These are phyloP conservation scores for Penicillium fimorum DNA, from an alignment of 495 filamentous ascomycete genomes.

Conservation along the genomic window DNA sequence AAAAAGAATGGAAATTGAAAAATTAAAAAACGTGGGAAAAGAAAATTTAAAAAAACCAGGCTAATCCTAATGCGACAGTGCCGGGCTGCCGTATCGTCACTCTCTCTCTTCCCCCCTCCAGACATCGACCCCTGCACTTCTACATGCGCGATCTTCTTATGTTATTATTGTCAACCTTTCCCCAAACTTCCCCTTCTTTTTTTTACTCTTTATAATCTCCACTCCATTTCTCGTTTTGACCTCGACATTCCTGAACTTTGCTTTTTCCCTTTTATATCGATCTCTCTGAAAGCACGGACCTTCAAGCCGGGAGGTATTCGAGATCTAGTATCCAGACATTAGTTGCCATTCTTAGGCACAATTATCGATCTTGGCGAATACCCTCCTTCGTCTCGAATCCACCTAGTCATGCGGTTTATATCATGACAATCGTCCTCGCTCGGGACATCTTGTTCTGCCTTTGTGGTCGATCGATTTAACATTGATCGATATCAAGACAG, in stretches of 20 bases:
- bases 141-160: slow-evolving; percentile 13
- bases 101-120: slow-evolving; percentile 13
- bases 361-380: slow-evolving; percentile 30
- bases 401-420: slow-evolving; percentile 42
- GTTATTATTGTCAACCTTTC: slow-evolving; percentile 12
- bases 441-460: slow-evolving; percentile 33
- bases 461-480: slow-evolving; percentile 33
- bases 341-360: slow-evolving; percentile 33
- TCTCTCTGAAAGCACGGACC: slow-evolving; percentile 25
- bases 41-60: slow-evolving; percentile 9
- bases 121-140: slow-evolving; percentile 7
- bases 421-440: slow-evolving; percentile 46
- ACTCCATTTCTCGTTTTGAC: slow-evolving; percentile 21
- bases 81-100: slow-evolving; percentile 31
- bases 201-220: slow-evolving; percentile 19
- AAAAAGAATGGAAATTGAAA: slow-evolving; percentile 5
- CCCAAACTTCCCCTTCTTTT: slow-evolving; percentile 21
- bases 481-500: slow-evolving; percentile 39
- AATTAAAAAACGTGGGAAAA: slow-evolving; percentile 12
- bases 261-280: slow-evolving; percentile 4
- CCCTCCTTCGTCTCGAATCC: slow-evolving; percentile 19
- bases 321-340: slow-evolving; percentile 31
- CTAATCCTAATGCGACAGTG: slow-evolving; percentile 29
- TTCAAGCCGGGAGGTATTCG: slow-evolving; percentile 22
- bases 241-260: slow-evolving; percentile 14